Conservation (phyloP, 805 yeast genomes). For the Zygoascus biomembranicola region DNA sequence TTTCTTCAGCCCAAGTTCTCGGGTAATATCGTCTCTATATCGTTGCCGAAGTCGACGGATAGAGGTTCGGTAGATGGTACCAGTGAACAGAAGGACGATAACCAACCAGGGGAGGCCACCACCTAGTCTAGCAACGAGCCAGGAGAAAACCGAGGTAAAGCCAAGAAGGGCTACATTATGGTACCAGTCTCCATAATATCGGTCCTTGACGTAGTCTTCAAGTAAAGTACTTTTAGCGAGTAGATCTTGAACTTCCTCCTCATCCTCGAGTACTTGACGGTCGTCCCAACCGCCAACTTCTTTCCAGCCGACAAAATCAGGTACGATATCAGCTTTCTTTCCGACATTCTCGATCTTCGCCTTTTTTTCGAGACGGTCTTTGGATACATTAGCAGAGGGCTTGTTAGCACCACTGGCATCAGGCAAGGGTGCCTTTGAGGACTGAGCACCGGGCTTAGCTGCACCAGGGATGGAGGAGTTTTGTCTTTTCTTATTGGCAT, state of each 20-base stretch:
- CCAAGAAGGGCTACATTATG: conserved; percentile 73
- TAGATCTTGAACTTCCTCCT: conserved; percentile 64
- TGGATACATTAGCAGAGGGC: conserved; percentile 6
- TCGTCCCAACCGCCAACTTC: conserved; percentile 85
- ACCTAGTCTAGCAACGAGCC: conserved; percentile 68
- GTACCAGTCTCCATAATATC: conserved; percentile 90
- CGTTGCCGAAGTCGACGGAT: conserved; percentile 67
- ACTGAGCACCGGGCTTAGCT: background rate
- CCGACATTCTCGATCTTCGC: conserved; percentile 8
- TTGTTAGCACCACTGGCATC: background rate
- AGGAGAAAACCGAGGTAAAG: conserved; percentile 61
- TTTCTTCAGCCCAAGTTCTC: conserved; percentile 71
- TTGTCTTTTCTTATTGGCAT: background rate
- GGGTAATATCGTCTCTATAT: conserved; percentile 72
- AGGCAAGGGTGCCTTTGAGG: background rate
- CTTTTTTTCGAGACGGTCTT: conserved; percentile 8
- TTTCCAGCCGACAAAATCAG: conserved; percentile 83
- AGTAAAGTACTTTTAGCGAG: conserved; percentile 61
- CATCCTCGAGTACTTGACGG: conserved; percentile 48
- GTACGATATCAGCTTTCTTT: conserved; percentile 33
- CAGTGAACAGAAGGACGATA: conserved; percentile 52
- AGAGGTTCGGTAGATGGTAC: conserved; percentile 74
- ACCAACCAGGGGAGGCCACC: conserved; percentile 78
- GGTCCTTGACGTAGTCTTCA: conserved; percentile 68
- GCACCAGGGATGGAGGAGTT: background rate